These are phyloP conservation scores for Colletotrichum sp. DNA, from an alignment of 2,329 filamentous ascomycete species.

Conservation along the genomic window DNA sequence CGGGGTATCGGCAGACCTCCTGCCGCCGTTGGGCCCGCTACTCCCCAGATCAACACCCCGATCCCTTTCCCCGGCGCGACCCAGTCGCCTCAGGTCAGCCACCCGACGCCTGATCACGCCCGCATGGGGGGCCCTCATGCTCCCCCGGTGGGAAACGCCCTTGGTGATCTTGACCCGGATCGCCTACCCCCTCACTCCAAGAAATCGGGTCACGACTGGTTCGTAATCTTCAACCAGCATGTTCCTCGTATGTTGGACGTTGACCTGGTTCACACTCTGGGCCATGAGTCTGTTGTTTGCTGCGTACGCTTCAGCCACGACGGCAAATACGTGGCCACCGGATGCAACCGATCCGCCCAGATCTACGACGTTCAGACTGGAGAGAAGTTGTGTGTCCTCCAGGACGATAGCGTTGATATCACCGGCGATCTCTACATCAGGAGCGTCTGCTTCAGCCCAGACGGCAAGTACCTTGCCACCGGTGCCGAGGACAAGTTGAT, in stretches of 20 bases:
- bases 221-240: slow-evolving; percentile 93
- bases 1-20: slow-evolving; percentile 72
- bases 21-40: slow-evolving; percentile 72
- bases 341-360: slow-evolving; percentile 98
- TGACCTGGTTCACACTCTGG: slow-evolving; percentile 89
- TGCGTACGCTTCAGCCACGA: slow-evolving; percentile 97
- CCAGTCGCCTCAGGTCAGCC: slow-evolving; percentile 85
- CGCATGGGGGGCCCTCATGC: slow-evolving; percentile 51
- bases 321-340: slow-evolving; percentile 93
- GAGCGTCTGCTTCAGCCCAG: slow-evolving; percentile 98
- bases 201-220: slow-evolving; percentile 91
- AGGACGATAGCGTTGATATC: slow-evolving; percentile 86
- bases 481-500: slow-evolving; percentile 98
- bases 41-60: slow-evolving; percentile 88
- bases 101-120: slow-evolving; percentile 76
- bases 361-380: slow-evolving; percentile 94
- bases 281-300: slow-evolving; percentile 96
- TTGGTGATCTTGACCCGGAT: slow-evolving; percentile 88
- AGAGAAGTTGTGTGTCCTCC: slow-evolving; percentile 85
- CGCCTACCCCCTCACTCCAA: slow-evolving; percentile 85
- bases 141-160: slow-evolving; percentile 60
- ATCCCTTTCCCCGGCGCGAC: slow-evolving; percentile 84
- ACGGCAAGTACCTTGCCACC: slow-evolving; percentile 91
- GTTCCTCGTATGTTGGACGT: slow-evolving; percentile 91
- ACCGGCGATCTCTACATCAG: slow-evolving; percentile 95